Evolutionary conservation across 1,284 basidiomycete species (phyloP), one percentile per base, ranked within the genome.

Genomic region (Ceratobasidium sp.): DNA sequence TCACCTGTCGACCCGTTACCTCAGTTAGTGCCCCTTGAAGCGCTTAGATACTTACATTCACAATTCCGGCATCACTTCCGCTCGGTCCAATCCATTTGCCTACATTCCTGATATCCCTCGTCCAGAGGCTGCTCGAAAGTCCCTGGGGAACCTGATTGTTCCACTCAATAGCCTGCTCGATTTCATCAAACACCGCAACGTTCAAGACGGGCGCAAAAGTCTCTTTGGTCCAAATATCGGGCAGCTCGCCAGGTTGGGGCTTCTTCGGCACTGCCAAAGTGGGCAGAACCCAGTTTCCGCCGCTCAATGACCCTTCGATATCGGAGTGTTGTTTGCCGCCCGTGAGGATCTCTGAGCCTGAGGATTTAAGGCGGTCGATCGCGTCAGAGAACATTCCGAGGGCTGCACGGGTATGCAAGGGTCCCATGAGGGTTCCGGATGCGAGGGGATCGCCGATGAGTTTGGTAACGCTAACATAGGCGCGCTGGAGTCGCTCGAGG

Each of bases 131-230:
- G 74, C 91, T 92, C 43, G 93, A 95, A 62, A 98, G 80, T 20
- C 95, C 89, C 80, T 95, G 95, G 8, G 92, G 91, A 31, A 98
- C 96, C 31, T 84, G 83, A 79, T 98, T 98, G 79, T 98, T 98
- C 87, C 93, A 90, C 75, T 82, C 82, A 76, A 98, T 96, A 8
- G 94, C 96, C 79, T 97, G 85, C 74, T 95, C 92, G 22, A 98
- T 82, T 69, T 92, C 88, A 74, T 95, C 92, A 78, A 97, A 98
- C 64, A 93, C 81, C n/a, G 88, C 89, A 13, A 93, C 92, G 75
- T 91, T 92, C 72, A 97, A 80, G 62, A 97, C 87, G 3, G 94
- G 93, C 8, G 91, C 92, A 78, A 95, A 96, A 1, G 88, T 90
- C 79, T 96, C 94, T 69, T 87, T 89, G 73, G 82, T 84, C 90